Evolutionary conservation across 805 yeast species (phyloP).

Genomic region (Starmerella gropengiesseri): DNA sequence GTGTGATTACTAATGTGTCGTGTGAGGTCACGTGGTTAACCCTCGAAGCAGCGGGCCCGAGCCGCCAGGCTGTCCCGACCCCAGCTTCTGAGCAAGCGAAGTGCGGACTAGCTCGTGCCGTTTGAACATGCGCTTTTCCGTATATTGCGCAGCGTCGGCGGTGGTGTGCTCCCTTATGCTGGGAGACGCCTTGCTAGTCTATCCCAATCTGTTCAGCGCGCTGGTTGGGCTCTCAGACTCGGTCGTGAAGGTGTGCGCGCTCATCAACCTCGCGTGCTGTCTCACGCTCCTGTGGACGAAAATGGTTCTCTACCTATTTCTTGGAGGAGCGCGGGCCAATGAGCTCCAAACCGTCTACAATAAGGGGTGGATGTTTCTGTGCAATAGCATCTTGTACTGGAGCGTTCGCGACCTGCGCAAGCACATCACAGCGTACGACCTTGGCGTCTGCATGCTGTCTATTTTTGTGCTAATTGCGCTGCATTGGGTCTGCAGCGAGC

Average conservation of each 20-base stretch:
- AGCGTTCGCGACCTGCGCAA: conserved; percentile 6
- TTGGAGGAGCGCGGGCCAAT: conserved; percentile 63
- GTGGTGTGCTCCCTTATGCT: conserved; percentile 25
- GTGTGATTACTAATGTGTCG: no score
- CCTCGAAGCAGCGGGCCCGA: neutral
- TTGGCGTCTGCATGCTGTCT: conserved; percentile 28
- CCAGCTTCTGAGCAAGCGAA: neutral
- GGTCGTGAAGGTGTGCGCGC: conserved; percentile 37
- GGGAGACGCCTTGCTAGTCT: conserved; percentile 34
- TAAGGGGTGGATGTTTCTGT: conserved; percentile 51
- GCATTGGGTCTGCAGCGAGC: conserved; percentile 53
- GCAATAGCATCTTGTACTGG: conserved; percentile 37
- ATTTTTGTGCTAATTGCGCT: conserved; percentile 42
- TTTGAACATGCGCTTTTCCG: conserved; percentile 3
- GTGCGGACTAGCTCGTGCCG: neutral
- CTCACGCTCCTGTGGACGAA: conserved; percentile 34
- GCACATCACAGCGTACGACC: conserved; percentile 24
- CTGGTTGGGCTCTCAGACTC: conserved; percentile 44
- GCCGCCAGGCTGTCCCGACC: conserved; percentile 1
- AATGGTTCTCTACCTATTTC: conserved; percentile 42
- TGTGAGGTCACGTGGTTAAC: neutral
- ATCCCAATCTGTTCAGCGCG: conserved; percentile 42
- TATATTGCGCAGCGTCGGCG: conserved; percentile 8
- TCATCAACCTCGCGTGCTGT: conserved; percentile 25
- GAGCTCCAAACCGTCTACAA: conserved; percentile 52